Evolutionary conservation across 2,329 filamentous ascomycete genomes (phyloP).

Genomic region (Aureobasidium musti): DNA sequence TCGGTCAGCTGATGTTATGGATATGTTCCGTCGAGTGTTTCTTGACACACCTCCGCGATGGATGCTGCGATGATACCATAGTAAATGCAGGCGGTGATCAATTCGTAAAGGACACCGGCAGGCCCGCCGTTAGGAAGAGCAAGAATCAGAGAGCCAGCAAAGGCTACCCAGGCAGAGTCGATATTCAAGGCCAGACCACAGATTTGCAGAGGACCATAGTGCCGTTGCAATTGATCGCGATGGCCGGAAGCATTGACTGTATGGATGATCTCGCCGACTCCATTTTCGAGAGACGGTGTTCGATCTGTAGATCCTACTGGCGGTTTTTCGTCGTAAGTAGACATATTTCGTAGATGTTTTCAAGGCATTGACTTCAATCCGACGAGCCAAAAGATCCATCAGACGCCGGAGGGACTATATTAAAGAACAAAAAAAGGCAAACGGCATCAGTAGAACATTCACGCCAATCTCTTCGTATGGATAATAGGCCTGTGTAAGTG

Average conservation of each 20-base stretch:
- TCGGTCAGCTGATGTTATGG: not conserved
- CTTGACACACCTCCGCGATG: slow-evolving; percentile 35
- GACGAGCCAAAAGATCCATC: not conserved
- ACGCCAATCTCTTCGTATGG: slow-evolving; percentile 17
- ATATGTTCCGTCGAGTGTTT: not conserved
- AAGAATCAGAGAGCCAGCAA: slow-evolving; percentile 62
- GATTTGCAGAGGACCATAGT: slow-evolving; percentile 62
- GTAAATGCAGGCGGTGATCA: slow-evolving; percentile 41
- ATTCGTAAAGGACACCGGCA: slow-evolving; percentile 43
- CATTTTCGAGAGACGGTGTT: slow-evolving; percentile 33
- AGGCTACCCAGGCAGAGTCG: slow-evolving; percentile 65
- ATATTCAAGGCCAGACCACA: slow-evolving; percentile 58
- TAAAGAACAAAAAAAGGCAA: not conserved
- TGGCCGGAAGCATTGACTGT: slow-evolving; percentile 65
- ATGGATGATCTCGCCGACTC: slow-evolving; percentile 42
- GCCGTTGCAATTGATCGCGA: slow-evolving; percentile 62
- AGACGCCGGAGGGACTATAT: not conserved
- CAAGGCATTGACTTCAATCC: not conserved
- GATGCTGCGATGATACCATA: slow-evolving; percentile 43
- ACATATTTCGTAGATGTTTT: not conserved
- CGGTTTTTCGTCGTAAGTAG: slow-evolving; percentile 7
- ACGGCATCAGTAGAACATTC: not conserved
- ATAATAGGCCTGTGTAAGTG: slow-evolving; percentile 23
- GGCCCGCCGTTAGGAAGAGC: slow-evolving; percentile 49
- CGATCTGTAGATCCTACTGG: not conserved